Percentiles rank a stretch among this genome's conserved stretches.
phyloP scores from a whole-genome alignment of 2,329 filamentous ascomycete species.

The Huntiella bhutanensis region DNA sequence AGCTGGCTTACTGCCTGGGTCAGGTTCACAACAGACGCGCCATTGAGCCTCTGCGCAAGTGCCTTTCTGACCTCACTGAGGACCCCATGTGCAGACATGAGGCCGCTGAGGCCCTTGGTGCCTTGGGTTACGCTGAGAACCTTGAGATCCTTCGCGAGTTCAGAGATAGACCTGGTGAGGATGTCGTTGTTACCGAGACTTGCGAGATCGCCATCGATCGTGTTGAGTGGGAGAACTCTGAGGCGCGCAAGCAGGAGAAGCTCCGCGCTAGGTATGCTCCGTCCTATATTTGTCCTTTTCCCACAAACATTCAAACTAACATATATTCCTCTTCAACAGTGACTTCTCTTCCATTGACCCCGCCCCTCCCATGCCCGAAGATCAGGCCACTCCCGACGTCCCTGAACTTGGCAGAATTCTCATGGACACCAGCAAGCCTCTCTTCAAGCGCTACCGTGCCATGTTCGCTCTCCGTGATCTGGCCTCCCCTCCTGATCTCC shows the following conservation, averaged over 20 bases:
- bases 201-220: conserved; percentile 92
- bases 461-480: conserved; percentile 97
- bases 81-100: conserved; percentile 94
- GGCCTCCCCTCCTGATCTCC: conserved; percentile 76
- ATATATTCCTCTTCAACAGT: conserved; percentile 28
- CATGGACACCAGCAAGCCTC: conserved; percentile 57
- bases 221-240: conserved; percentile 80
- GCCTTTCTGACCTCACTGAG: conserved; percentile 61
- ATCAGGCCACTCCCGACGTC: conserved; percentile 39
- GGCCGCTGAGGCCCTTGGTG: conserved; percentile 84
- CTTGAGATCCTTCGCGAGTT: conserved; percentile 54
- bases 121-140: conserved; percentile 57
- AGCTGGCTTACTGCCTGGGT: conserved; percentile 89
- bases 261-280: conserved; percentile 54
- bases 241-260: conserved; percentile 52
- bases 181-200: conserved; percentile 73
- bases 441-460: conserved; percentile 87
- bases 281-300: conserved; percentile 10
- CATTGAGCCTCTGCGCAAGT: conserved; percentile 49
- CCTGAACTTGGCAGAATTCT: conserved; percentile 56
- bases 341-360: conserved; percentile 94
- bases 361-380: conserved; percentile 66
- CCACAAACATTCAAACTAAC: conserved; percentile 5
- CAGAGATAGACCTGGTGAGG: conserved; percentile 57
- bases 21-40: conserved; percentile 68